Base-by-base conservation (phyloP, 2,329 filamentous ascomycete species). In the Acrocalymma vagum region DNA sequence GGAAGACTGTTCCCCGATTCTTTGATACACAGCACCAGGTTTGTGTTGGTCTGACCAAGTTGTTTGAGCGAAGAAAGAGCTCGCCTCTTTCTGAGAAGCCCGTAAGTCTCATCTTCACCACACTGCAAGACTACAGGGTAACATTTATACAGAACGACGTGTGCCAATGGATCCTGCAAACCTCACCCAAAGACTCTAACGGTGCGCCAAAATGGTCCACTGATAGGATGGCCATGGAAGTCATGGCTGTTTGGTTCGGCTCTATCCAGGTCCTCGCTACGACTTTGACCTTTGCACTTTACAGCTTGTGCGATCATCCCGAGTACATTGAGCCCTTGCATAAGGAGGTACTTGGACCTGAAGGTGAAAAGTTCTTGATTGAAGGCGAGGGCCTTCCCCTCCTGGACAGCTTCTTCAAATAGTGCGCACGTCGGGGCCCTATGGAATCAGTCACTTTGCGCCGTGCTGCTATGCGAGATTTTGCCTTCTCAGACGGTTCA, bases 221-320 rank as follows among this genome's bases (percentile, higher is more conserved):
- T 6, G 25, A 38, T 7, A 26, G 49, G 8, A 13, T 53, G 3
- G 44, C 44, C 2, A 29, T 29, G 17, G 46, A 53, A 24, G 31
- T 53, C 16, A 45, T 53, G 26, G 49, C 26, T 9, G 22, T 53
- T 6, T 50, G 49, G 42, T 52, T 48, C 29, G 58, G 50, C 10
- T 53, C 51, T 14, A 44, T 58, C 9, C 60, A 63, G 30, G 58
- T 55, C 1, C 46, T 55, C 9, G 29, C 48, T 6, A 58, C 56
- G 40, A 41, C 40, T 37, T 24, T 22, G 2, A 29, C 43, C 5
- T 42, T 33, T 17, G 46, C 43, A 2, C 21, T 58, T 6, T 36
- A 45, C 23, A 48, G 57, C 29, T 37, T 58, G 11, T 45, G 30
- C 18, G 15, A 35, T 9, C 39, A 51, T 18, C 44, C 51, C 2